A percentile compares a stretch with the other conserved stretches of the same genome.
phyloP scores from a whole-genome alignment of 2,329 filamentous ascomycete species.

The Epichloe scottii region DNA sequence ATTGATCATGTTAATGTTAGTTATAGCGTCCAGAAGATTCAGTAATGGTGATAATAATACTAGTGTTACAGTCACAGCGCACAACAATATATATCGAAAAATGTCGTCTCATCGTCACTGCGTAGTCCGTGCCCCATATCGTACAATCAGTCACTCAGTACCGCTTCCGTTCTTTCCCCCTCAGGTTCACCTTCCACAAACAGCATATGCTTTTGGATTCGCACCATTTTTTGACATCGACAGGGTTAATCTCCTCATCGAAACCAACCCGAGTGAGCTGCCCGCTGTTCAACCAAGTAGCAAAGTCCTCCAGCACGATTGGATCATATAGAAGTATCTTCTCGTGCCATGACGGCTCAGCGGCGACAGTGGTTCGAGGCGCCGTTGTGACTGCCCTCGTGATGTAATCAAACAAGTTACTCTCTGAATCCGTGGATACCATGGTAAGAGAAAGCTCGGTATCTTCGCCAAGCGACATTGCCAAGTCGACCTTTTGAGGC shows the following conservation, averaged over 20 bases:
- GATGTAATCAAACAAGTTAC: slow-evolving; percentile 37
- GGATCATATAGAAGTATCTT: slow-evolving; percentile 92
- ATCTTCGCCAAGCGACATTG: slow-evolving; percentile 31
- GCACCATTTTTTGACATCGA: slow-evolving; percentile 78
- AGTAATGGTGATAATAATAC: background rate
- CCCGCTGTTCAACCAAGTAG: slow-evolving; percentile 68
- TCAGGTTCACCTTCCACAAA: slow-evolving; percentile 49
- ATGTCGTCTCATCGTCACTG: slow-evolving; percentile 1
- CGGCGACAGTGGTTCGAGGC: slow-evolving; percentile 35
- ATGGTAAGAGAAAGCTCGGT: slow-evolving; percentile 28
- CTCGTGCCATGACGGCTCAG: slow-evolving; percentile 65
- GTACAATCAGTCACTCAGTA: background rate
- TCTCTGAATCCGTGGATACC: slow-evolving; percentile 29
- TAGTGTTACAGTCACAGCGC: background rate
- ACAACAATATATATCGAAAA: background rate
- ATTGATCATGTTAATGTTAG: no score
- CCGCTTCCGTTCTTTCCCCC: slow-evolving; percentile 39
- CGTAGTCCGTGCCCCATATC: background rate
- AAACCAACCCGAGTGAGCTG: slow-evolving; percentile 50
- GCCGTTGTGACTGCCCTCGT: slow-evolving; percentile 40
- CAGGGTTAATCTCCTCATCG: slow-evolving; percentile 49
- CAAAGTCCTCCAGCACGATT: slow-evolving; percentile 74
- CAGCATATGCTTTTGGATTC: slow-evolving; percentile 79
- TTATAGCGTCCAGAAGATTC: no score
- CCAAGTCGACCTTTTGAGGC: slow-evolving; percentile 28